phyloP scores from a whole-genome alignment of 2,329 filamentous ascomycete species.

The Xylaria sp. region DNA sequence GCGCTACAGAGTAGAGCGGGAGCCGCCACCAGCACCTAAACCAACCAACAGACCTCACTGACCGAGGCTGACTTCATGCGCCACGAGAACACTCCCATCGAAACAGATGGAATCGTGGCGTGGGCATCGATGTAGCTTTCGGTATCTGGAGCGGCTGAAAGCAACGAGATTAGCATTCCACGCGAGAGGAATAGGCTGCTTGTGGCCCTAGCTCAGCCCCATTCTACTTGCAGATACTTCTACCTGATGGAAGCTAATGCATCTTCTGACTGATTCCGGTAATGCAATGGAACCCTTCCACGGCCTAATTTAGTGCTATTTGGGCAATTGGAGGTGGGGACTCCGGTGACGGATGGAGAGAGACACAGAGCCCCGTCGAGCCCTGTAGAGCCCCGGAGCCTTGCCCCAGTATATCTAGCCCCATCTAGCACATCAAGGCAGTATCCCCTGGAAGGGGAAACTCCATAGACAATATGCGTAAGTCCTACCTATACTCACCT shows the following conservation, averaged over 20 bases:
- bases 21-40: slow-evolving; percentile 24
- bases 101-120: slow-evolving; percentile 52
- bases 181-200: not conserved
- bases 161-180: not conserved
- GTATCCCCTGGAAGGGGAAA: too few relatives aligned
- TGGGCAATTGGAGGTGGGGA: slow-evolving; percentile 13
- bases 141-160: slow-evolving; percentile 40
- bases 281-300: slow-evolving; percentile 34
- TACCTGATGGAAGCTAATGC: slow-evolving; percentile 16
- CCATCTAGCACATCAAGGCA: not conserved
- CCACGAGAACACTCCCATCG: slow-evolving; percentile 47
- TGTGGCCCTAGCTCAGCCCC: slow-evolving; percentile 38
- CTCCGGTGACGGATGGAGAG: slow-evolving; percentile 26
- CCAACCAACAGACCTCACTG: slow-evolving; percentile 27
- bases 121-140: slow-evolving; percentile 36
- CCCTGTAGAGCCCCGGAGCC: too few relatives aligned
- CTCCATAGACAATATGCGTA: not conserved
- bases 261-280: slow-evolving; percentile 32
- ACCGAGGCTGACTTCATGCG: slow-evolving; percentile 48
- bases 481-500: not conserved
- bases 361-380: not conserved
- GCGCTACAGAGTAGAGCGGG: slow-evolving; percentile 5
- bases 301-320: slow-evolving; percentile 4
- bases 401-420: not conserved
- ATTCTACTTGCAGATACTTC: slow-evolving; percentile 41